Percentiles rank a stretch among this genome's conserved stretches.
Evolutionary conservation across 106 monocot species (phyloP).

Genomic region (Dioscorea zingiberensis): DNA sequence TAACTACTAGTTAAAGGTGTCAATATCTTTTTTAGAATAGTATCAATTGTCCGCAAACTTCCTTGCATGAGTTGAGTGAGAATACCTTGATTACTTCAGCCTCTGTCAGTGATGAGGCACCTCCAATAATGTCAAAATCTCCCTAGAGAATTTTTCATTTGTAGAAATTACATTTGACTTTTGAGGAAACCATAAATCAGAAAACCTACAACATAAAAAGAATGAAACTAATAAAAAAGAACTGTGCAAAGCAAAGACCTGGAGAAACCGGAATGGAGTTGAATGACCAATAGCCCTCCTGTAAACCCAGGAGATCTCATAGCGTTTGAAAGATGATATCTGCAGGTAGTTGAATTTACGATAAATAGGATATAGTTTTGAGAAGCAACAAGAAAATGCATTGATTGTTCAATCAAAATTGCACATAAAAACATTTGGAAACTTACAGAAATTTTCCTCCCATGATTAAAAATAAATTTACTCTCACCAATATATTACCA

Average conservation of each 20-base stretch:
- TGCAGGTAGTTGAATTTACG: conserved; percentile 15
- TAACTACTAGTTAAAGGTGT: no score
- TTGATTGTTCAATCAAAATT: no score
- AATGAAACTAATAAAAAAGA: conserved; percentile 3
- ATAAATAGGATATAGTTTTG: no score
- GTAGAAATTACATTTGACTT: no score
- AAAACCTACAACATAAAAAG: neutral
- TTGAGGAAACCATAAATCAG: neutral
- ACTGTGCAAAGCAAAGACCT: conserved; percentile 27
- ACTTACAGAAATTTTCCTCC: no score
- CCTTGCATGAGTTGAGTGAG: no score
- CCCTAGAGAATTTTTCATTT: conserved; percentile 34
- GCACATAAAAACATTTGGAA: no score
- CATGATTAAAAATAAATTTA: no score
- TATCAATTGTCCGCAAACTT: no score
- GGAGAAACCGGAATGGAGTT: conserved; percentile 74
- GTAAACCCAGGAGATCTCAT: conserved; percentile 85
- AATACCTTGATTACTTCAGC: conserved; percentile 84
- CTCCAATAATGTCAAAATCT: conserved; percentile 97
- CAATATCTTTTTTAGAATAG: no score
- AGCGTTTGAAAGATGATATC: conserved; percentile 71
- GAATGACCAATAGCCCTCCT: conserved; percentile 80
- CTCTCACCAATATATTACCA: no score
- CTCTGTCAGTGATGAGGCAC: conserved; percentile 53
- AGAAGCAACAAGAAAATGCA: no score